Evolutionary conservation across 2,329 filamentous ascomycete species (phyloP), one percentile per base, ranked within the genome.

Genomic region (Scleromitrula shiraiana): DNA sequence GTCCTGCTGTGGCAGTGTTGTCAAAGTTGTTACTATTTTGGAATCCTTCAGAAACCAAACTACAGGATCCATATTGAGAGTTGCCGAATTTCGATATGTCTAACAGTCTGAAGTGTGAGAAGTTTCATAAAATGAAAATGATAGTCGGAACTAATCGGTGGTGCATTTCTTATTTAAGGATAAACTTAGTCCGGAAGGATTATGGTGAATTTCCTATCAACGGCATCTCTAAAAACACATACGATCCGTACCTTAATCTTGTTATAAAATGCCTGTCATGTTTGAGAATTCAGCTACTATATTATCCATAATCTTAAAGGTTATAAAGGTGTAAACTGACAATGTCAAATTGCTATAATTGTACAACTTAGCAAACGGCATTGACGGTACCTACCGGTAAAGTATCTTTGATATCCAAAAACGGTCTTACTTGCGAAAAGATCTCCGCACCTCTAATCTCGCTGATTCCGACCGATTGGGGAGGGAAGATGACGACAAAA

Each of bases 401-500:
- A n/a, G n/a, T n/a, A n/a, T n/a, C n/a, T n/a, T n/a, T n/a, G 19
- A 40, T 6, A 9, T 17, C 20, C n/a, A 15, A 33, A 43, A 15
- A 19, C 6, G n/a, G 30, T 43, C n/a, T 22, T 17, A 24, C 17
- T 43, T 43, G 41, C 29, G 3, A 33, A 24, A 24, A 43, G 29
- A 43, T 43, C 41, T 30, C 10, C 23, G 41, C 41, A 43, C 20
- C 9, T 33, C 41, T 35, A 19, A 35, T 19, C 35, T 43, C 29
- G 29, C 29, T 22, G 27, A 35, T 22, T 35, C 41, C 29, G 26
- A 30, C 12, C 17, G 26, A 15, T 29, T 41, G 40, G 40, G 12
- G 29, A 15, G 14, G 15, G 42, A 46, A 29, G 43, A 38, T 46
- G 43, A 46, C 35, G 35, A 46, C 43, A 46, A 46, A 30, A 7